Evolutionary conservation across 2,329 filamentous ascomycete species (phyloP), one percentile per base, ranked within the genome.

Genomic region (Arthrobotrys conoides): DNA sequence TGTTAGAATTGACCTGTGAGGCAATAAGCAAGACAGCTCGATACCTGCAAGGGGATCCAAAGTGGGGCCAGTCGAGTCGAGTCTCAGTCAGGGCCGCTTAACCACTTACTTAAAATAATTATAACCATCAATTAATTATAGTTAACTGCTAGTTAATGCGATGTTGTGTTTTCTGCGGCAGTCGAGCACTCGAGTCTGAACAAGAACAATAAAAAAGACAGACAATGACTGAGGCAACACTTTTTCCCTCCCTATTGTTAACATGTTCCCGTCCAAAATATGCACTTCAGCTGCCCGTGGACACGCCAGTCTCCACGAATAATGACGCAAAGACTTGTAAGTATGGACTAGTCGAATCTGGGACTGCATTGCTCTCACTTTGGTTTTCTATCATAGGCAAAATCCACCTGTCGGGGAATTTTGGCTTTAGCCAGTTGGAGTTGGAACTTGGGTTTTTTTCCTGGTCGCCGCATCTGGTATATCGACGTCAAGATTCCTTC

Each of bases 141-240:
- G n/a, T n/a, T n/a, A n/a, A n/a, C n/a, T n/a, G n/a, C n/a, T n/a
- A n/a, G 33, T 30, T n/a, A 36, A 22, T n/a, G n/a, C n/a, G n/a
- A n/a, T 20, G 41, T 38, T n/a, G 16, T 9, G 53, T 66, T 70
- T 66, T 30, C 57, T 76, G 72, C 72, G 72, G 72, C 72, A 76
- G 46, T 51, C 4, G 8, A n/a, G n/a, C n/a, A n/a, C n/a, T n/a
- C n/a, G n/a, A n/a, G n/a, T n/a, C n/a, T n/a, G n/a, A n/a, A n/a
- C n/a, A n/a, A n/a, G n/a, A n/a, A n/a, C n/a, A n/a, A n/a, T n/a
- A n/a, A n/a, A n/a, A n/a, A 16, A 33, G n/a, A 18, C n/a, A 70
- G 66, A 76, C 65, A 76, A 46, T 76, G 68, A 68, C 16, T 71
- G 73, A 53, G 73, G 73, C 73, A 71, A 77, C 73, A 77, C 73